These are phyloP conservation scores for Penicillium desertorum DNA, from an alignment of 495 filamentous ascomycete genomes.

Conservation along the genomic window DNA sequence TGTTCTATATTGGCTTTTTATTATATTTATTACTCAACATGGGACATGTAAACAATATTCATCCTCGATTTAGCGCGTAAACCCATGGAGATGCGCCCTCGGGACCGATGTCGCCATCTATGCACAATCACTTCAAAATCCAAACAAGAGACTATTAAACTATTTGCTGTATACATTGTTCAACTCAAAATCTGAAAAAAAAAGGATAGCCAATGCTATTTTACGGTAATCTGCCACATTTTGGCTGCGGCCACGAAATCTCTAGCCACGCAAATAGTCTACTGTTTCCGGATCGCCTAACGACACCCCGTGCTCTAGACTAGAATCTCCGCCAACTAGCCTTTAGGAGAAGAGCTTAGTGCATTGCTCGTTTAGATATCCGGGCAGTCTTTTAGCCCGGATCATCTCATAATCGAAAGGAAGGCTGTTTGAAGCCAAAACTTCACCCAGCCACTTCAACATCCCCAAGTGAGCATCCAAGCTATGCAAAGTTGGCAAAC, in stretches of 20 bases:
- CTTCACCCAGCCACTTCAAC: slow-evolving; percentile 12
- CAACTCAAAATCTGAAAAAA: background rate
- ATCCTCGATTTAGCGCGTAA: too few relatives aligned
- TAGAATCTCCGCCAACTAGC: background rate
- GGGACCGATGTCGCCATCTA: too few relatives aligned
- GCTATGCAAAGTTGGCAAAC: slow-evolving; percentile 9
- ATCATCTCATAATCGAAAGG: slow-evolving; percentile 6
- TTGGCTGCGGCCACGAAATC: slow-evolving; percentile 9
- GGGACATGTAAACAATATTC: too few relatives aligned
- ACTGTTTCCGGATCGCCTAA: background rate
- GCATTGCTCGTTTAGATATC: background rate
- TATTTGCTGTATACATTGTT: background rate
- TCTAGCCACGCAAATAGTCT: slow-evolving; percentile 18
- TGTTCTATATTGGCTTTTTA: too few relatives aligned
- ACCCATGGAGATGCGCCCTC: too few relatives aligned
- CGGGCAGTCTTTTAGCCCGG: slow-evolving; percentile 3
- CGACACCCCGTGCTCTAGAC: slow-evolving; percentile 1
- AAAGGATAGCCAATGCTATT: background rate
- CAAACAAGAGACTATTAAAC: background rate
- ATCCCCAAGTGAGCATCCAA: background rate
- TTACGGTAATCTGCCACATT: slow-evolving; percentile 16
- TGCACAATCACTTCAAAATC: background rate
- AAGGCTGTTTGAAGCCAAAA: background rate
- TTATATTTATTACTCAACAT: too few relatives aligned
- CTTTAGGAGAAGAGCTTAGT: background rate